These are phyloP conservation scores for Eucalyptus coolabah DNA, from an alignment of 345 rosid species.

Conservation along the genomic window DNA sequence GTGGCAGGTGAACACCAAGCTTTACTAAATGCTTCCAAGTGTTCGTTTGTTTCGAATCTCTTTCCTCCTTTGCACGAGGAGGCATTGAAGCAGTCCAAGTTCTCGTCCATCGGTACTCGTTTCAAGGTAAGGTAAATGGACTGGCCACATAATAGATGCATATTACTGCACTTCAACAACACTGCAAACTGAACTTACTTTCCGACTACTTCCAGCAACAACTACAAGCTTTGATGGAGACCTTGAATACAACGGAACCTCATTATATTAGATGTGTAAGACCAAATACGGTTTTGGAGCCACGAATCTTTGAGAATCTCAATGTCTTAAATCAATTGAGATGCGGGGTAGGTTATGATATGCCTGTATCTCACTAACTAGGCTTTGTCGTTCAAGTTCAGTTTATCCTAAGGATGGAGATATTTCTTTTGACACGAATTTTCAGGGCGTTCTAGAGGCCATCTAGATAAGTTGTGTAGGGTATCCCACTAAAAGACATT, in stretches of 20 bases:
- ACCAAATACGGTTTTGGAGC: conserved; percentile 95
- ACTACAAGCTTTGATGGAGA: conserved; percentile 98
- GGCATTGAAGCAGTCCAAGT: conserved; percentile 86
- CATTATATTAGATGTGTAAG: conserved; percentile 99
- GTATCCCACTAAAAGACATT: conserved; percentile 74
- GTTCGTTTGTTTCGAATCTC: conserved; percentile 61
- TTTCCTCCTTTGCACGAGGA: conserved; percentile 87
- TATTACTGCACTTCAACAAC: neutral
- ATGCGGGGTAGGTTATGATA: conserved; percentile 66
- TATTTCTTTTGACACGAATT: neutral
- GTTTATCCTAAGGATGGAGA: neutral
- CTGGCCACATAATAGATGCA: neutral
- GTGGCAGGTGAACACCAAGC: conserved; percentile 99
- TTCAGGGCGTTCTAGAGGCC: conserved; percentile 96
- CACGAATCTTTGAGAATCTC: conserved; percentile 85
- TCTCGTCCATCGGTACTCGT: conserved; percentile 98
- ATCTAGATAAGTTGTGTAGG: conserved; percentile 99
- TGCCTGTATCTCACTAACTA: conserved; percentile 5
- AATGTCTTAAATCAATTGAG: conserved; percentile 91
- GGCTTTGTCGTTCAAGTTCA: neutral
- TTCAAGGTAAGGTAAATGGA: conserved; percentile 49
- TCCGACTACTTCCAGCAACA: conserved; percentile 38
- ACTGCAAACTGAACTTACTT: neutral
- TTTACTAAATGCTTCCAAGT: conserved; percentile 68
- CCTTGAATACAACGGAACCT: conserved; percentile 89